A percentile compares a stretch with the other conserved stretches of the same genome.
These are phyloP conservation scores for Candida corydali DNA, from an alignment of 805 yeast species.

Conservation along the genomic window DNA sequence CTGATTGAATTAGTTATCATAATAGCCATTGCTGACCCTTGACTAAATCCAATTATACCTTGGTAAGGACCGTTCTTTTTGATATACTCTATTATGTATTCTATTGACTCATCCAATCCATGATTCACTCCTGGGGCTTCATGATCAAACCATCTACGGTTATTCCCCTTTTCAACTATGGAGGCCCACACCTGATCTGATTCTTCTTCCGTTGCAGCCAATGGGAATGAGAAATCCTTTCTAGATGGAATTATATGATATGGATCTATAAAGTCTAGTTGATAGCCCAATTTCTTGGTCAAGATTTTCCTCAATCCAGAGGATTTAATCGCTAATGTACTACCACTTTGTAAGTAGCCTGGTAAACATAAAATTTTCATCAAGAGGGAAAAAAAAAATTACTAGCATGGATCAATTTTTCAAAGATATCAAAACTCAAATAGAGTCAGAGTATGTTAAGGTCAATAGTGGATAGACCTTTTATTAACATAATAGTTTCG, in stretches of 20 bases:
- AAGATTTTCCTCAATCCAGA: slow-evolving; percentile 27
- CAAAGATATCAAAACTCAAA: slow-evolving; percentile 8
- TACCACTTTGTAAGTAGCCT: slow-evolving; percentile 36
- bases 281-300: slow-evolving; percentile 21
- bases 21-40: slow-evolving; percentile 39
- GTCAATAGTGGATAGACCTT: not conserved
- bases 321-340: slow-evolving; percentile 28
- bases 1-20: slow-evolving; percentile 22
- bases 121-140: slow-evolving; percentile 15
- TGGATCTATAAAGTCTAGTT: slow-evolving; percentile 33
- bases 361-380: slow-evolving; percentile 21
- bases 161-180: slow-evolving; percentile 22
- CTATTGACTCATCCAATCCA: slow-evolving; percentile 26
- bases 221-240: slow-evolving; percentile 25
- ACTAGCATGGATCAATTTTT: slow-evolving; percentile 7
- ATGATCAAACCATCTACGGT: slow-evolving; percentile 37
- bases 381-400: not conserved
- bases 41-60: slow-evolving; percentile 40
- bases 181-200: slow-evolving; percentile 26
- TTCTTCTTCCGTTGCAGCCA: slow-evolving; percentile 24
- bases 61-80: slow-evolving; percentile 37
- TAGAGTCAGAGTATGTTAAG: slow-evolving; percentile 12
- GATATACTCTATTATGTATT: slow-evolving; percentile 24
- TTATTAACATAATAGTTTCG: slow-evolving; percentile 4
- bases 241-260: slow-evolving; percentile 19